Conservation (phyloP, 441 rosid genomes). For the Monsonia emarginata region DNA sequence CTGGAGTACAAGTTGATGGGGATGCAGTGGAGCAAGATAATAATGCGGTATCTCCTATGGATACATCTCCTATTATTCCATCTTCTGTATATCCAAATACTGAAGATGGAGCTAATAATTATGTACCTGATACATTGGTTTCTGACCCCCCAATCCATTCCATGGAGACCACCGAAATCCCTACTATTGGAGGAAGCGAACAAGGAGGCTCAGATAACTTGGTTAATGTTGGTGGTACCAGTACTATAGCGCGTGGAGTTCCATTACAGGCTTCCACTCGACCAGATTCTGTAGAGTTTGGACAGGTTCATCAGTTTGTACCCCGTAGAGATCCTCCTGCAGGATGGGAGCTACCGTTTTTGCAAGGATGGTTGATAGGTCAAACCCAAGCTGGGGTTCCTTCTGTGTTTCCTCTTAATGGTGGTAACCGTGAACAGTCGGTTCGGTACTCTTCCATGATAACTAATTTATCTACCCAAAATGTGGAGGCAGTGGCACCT, state of each 20-base stretch:
- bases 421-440: constrained; percentile 35
- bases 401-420: constrained; percentile 31
- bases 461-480: constrained; percentile 27
- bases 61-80: constrained; percentile 33
- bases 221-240: constrained; percentile 19
- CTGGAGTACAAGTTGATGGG: constrained; percentile 28
- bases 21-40: constrained; percentile 43
- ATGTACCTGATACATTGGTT: constrained; percentile 31
- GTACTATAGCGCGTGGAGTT: constrained; percentile 9
- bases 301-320: constrained; percentile 42
- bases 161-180: constrained; percentile 54
- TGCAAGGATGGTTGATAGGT: constrained; percentile 80
- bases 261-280: constrained; percentile 24
- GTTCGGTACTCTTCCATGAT: constrained; percentile 28
- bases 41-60: constrained; percentile 36
- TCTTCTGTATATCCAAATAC: constrained; percentile 31
- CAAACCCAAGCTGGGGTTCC: constrained; percentile 55
- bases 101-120: constrained; percentile 33
- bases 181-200: constrained; percentile 38
- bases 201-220: constrained; percentile 17
- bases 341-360: constrained; percentile 68
- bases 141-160: constrained; percentile 34
- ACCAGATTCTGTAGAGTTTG: constrained; percentile 30
- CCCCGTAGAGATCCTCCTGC: constrained; percentile 47
- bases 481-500: constrained; percentile 41